Percentiles rank a stretch among this genome's conserved stretches.
Conservation (phyloP, 805 yeast genomes). For the Lipomyces mesembrius region DNA sequence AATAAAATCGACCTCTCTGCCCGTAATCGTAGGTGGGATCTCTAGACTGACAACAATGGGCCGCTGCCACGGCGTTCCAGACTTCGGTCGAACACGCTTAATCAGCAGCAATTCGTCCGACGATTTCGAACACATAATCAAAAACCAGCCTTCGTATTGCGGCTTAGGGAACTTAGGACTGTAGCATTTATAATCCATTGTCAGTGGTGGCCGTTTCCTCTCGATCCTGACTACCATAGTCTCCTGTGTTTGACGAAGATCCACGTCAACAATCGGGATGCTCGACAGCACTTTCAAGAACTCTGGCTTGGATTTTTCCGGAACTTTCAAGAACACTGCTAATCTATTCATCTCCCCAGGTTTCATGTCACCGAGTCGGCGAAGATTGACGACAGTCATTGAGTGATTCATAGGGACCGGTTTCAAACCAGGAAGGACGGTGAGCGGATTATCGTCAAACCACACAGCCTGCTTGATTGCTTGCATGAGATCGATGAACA, state of each 20-base stretch:
- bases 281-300: constrained; percentile 50
- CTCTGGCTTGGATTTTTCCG: constrained; percentile 18
- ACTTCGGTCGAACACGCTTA: constrained; percentile 73
- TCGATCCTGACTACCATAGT: constrained; percentile 53
- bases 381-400: constrained; percentile 10
- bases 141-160: constrained; percentile 94
- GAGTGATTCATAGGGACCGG: constrained; percentile 22
- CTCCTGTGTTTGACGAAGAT: constrained; percentile 38
- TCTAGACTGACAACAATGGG: constrained; percentile 25
- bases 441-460: constrained; percentile 77
- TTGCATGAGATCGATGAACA: constrained; percentile 73
- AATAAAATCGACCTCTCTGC: constrained; percentile 15
- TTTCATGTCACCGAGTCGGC: constrained; percentile 18
- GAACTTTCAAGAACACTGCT: constrained; percentile 21
- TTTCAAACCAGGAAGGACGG: constrained; percentile 56
- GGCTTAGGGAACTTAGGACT: constrained; percentile 85
- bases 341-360: constrained; percentile 23
- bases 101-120: constrained; percentile 63
- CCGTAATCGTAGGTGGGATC: constrained; percentile 25
- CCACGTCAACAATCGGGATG: constrained; percentile 62
- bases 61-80: constrained; percentile 35
- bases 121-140: constrained; percentile 58
- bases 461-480: constrained; percentile 87
- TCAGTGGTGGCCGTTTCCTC: constrained; percentile 53
- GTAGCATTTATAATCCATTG: constrained; percentile 67